A percentile compares a stretch with the other conserved stretches of the same genome.
These are phyloP conservation scores for Cnidoscolus chayamansa DNA, from an alignment of 441 rosid species.

Conservation along the genomic window DNA sequence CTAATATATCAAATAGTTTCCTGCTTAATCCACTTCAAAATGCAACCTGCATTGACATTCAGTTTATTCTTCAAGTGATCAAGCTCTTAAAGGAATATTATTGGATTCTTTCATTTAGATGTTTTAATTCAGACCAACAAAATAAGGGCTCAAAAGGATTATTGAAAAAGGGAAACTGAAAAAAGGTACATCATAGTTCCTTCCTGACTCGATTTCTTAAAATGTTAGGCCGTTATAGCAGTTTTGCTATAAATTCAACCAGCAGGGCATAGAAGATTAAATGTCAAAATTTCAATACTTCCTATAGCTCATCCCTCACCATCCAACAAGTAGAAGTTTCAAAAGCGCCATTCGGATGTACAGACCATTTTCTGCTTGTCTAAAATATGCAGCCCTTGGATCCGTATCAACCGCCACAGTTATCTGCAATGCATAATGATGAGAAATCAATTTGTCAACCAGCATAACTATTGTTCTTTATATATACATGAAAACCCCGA, in stretches of 20 bases:
- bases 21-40: too few relatives aligned
- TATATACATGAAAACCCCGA: neutral
- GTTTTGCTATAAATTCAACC: neutral
- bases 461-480: neutral
- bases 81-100: too few relatives aligned
- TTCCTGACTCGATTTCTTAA: neutral
- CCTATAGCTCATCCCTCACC: constrained; percentile 36
- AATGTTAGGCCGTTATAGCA: neutral
- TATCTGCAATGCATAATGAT: constrained; percentile 38
- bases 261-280: neutral
- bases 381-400: constrained; percentile 93
- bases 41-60: too few relatives aligned
- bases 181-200: too few relatives aligned
- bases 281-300: constrained; percentile 5
- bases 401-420: constrained; percentile 80
- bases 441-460: neutral
- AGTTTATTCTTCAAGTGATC: too few relatives aligned
- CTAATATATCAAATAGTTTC: too few relatives aligned
- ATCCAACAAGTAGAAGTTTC: constrained; percentile 71
- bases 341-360: constrained; percentile 89
- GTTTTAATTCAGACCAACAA: too few relatives aligned
- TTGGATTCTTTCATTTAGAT: too few relatives aligned
- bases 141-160: too few relatives aligned
- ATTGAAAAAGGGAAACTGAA: too few relatives aligned
- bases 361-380: constrained; percentile 98